phyloP scores from a whole-genome alignment of 148 eudicot species.

The Diospyros lotus region DNA sequence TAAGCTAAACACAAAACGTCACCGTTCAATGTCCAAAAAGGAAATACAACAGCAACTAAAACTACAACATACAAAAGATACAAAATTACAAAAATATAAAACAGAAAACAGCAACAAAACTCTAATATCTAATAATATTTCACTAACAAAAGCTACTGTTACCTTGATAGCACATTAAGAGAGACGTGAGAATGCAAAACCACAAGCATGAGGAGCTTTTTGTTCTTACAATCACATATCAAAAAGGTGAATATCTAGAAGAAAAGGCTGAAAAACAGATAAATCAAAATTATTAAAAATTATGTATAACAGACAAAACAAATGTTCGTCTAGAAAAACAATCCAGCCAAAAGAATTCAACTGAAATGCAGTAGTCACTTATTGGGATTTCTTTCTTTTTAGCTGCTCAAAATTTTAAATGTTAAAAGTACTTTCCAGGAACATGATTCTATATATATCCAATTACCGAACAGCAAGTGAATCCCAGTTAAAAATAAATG shows the following conservation, averaged over 20 bases:
- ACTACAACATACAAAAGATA: no score
- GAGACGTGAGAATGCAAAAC: not conserved
- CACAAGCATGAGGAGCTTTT: no score
- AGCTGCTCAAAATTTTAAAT: not conserved
- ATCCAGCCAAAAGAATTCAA: not conserved
- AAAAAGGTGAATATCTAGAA: not conserved
- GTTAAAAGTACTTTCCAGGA: not conserved
- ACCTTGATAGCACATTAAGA: not conserved
- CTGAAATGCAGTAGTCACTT: not conserved
- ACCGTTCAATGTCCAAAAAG: no score
- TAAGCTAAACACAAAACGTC: no score
- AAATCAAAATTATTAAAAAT: not conserved
- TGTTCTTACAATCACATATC: not conserved
- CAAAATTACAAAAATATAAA: no score
- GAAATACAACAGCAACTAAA: no score
- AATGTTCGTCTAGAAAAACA: not conserved
- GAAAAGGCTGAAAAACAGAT: not conserved
- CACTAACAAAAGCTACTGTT: not conserved
- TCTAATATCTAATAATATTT: no score
- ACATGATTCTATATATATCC: slow-evolving; percentile 3
- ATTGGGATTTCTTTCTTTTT: not conserved
- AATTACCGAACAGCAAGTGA: not conserved
- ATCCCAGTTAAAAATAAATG: slow-evolving; percentile 5
- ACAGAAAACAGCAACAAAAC: no score
- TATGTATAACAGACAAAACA: not conserved